Base-by-base conservation (phyloP, 208 protist species). In the Borovskyia barvae region DNA sequence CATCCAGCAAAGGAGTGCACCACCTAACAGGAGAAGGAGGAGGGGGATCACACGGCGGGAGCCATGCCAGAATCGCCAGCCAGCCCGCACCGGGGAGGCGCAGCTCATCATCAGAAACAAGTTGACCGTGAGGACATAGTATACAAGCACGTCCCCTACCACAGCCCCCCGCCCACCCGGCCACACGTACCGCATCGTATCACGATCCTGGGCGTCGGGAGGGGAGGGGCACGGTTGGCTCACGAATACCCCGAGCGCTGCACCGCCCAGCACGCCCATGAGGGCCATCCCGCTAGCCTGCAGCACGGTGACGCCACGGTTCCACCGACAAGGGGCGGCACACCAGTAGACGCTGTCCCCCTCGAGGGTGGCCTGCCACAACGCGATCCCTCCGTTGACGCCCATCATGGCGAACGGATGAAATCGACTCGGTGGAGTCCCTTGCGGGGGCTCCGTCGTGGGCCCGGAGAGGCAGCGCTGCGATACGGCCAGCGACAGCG, bases 31-130 rank as follows among this genome's bases (percentile, higher is more conserved):
- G n/a, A 26, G 5, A 6, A 26, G 32, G 22, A 20, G 19, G 1
- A 50, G 11, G 1, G 57, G 28, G 32, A 48, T 42, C 20, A 30
- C 29, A 15, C 19, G 14, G 17, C 63, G 54, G 2, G 20, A 40
- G 20, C 5, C 11, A 5, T 22, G 4, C 39, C 20, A 17, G 9
- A 70, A 50, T 12, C 48, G 48, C 46, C 58, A 43, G 3, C 63
- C 63, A 29, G 53, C 52, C n/a, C 47, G 45, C 46, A 43, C 54
- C 9, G 63, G 54, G 7, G 63, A 70, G n/a, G 54, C 40, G 40
- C 63, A 70, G 20, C 6, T 35, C 32, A 62, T 36, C 12, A 32
- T 48, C 5, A 63, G 15, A 5, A 35, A 36, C 1, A 70, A 17
- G 37, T 63, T 57, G 12, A 50, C 5, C 19, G 41, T 45, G 3